phyloP scores from a whole-genome alignment of 2,329 filamentous ascomycete genomes.

The Ophiocordyceps unilateralis region DNA sequence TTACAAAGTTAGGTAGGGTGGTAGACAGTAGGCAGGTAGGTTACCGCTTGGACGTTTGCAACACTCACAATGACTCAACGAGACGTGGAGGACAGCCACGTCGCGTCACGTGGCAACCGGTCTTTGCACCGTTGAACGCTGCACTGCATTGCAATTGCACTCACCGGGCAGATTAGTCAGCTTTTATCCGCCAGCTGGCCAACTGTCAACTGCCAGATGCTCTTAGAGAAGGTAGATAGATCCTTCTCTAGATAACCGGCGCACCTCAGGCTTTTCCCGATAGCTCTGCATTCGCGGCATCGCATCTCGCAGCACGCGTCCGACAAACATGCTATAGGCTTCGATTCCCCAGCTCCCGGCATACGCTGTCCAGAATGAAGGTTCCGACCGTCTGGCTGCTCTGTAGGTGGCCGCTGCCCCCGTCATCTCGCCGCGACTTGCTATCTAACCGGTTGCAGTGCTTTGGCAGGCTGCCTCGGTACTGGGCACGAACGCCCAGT shows the following conservation, averaged over 20 bases:
- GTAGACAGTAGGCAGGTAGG: no score
- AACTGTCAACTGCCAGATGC: no score
- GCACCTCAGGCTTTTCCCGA: neutral
- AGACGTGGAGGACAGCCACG: no score
- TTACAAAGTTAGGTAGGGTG: no score
- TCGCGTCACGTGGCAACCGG: no score
- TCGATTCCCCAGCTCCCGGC: conserved; percentile 1
- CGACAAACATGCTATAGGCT: conserved; percentile 12
- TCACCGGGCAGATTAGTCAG: neutral
- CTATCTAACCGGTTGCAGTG: conserved; percentile 14
- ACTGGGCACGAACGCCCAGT: conserved; percentile 20
- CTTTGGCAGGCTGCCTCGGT: conserved; percentile 26
- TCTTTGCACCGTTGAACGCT: neutral
- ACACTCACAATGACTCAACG: no score
- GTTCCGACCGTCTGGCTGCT: conserved; percentile 21
- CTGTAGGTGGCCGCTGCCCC: conserved; percentile 16
- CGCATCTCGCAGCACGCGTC: conserved; percentile 1
- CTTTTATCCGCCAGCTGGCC: conserved; percentile 1
- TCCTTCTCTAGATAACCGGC: neutral
- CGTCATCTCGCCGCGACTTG: conserved; percentile 3
- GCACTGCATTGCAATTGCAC: no score
- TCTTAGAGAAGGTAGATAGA: no score
- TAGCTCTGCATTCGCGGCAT: neutral
- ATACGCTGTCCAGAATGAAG: conserved; percentile 20
- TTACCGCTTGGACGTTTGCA: no score